These are phyloP conservation scores for Calonectria fujianensis DNA, from an alignment of 2,329 filamentous ascomycete genomes.

Conservation along the genomic window DNA sequence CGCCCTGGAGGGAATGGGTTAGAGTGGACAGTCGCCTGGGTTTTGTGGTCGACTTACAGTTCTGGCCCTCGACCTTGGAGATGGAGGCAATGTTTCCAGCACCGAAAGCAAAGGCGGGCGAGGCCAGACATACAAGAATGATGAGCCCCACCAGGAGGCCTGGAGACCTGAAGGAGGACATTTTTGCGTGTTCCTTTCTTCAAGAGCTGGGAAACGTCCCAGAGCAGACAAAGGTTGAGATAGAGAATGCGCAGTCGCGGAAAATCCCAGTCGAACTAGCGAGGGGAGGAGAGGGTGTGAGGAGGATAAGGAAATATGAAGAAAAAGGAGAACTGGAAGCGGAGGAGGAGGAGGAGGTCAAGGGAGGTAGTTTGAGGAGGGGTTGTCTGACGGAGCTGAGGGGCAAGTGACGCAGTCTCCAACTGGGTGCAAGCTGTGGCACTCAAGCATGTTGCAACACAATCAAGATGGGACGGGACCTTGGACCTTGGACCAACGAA, in stretches of 20 bases:
- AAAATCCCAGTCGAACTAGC: conserved; percentile 49
- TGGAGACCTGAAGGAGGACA: conserved; percentile 70
- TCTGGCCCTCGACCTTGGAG: conserved; percentile 87
- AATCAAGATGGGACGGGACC: conserved; percentile 37
- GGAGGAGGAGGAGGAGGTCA: conserved; percentile 42
- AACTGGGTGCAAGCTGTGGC: conserved; percentile 45
- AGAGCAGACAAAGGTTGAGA: conserved; percentile 32
- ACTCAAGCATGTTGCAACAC: conserved; percentile 38
- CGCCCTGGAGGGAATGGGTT: conserved; percentile 73
- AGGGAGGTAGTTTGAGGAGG: conserved; percentile 43
- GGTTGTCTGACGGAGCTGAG: conserved; percentile 50
- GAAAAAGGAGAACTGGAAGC: conserved; percentile 43
- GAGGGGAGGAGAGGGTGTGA: conserved; percentile 35
- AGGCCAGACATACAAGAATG: conserved; percentile 79
- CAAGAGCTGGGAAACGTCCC: conserved; percentile 46
- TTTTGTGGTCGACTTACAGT: conserved; percentile 73
- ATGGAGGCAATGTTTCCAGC: conserved; percentile 91
- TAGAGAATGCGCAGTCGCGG: conserved; percentile 36
- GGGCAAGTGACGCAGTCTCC: conserved; percentile 56
- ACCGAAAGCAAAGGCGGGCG: conserved; percentile 85
- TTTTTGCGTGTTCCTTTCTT: conserved; percentile 55
- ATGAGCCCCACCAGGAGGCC: conserved; percentile 73
- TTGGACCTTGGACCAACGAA: conserved; percentile 35
- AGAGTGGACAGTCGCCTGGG: neutral
- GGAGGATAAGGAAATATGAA: conserved; percentile 27